Evolutionary conservation across 495 filamentous ascomycete genomes (phyloP).

Genomic region (Hypoxylon cercidicola): DNA sequence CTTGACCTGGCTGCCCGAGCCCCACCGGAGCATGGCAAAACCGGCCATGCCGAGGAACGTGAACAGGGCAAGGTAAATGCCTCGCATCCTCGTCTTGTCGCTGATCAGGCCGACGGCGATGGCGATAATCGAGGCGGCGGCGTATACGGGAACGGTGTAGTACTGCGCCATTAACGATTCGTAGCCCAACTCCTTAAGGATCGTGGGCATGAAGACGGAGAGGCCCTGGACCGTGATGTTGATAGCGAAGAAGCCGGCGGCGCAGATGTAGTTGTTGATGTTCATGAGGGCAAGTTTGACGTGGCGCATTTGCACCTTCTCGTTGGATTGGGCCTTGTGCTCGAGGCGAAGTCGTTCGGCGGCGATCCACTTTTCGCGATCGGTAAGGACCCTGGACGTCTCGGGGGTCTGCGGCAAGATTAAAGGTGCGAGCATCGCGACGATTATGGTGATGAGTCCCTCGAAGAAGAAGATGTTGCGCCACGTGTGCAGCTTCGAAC

Average conservation of each 20-base stretch:
- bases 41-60: slow-evolving; percentile 57
- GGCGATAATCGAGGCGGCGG: slow-evolving; percentile 63
- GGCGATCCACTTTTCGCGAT: slow-evolving; percentile 60
- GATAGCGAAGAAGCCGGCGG: slow-evolving; percentile 60
- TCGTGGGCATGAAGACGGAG: slow-evolving; percentile 63
- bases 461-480: slow-evolving; percentile 76
- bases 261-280: slow-evolving; percentile 61
- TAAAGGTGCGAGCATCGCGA: slow-evolving; percentile 59
- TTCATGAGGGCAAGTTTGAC: slow-evolving; percentile 52
- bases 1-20: slow-evolving; percentile 34
- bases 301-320: slow-evolving; percentile 52
- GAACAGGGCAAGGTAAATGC: slow-evolving; percentile 64
- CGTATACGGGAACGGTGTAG: slow-evolving; percentile 64
- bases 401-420: slow-evolving; percentile 66
- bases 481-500: slow-evolving; percentile 63
- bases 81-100: slow-evolving; percentile 69
- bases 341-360: slow-evolving; percentile 54
- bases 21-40: slow-evolving; percentile 52
- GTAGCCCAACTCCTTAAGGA: slow-evolving; percentile 60
- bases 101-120: slow-evolving; percentile 66
- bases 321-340: slow-evolving; percentile 47
- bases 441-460: slow-evolving; percentile 65
- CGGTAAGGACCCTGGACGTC: slow-evolving; percentile 61
- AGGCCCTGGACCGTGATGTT: slow-evolving; percentile 64
- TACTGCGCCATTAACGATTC: slow-evolving; percentile 56